A percentile compares a stretch with the other conserved stretches of the same genome.
Conservation (phyloP, 306 rosid genomes). For the Fagus crenata region DNA sequence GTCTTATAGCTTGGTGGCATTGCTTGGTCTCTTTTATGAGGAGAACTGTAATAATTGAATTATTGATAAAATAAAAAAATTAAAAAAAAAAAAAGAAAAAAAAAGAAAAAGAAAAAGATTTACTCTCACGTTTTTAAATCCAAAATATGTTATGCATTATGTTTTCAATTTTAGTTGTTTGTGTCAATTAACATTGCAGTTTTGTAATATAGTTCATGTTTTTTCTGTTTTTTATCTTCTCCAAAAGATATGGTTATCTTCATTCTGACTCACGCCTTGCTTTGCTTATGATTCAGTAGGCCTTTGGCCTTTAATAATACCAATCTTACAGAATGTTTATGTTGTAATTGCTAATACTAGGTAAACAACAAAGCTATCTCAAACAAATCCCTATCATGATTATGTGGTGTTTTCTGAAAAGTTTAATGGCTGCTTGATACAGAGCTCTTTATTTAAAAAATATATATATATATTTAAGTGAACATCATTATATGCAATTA, state of each 20-base stretch:
- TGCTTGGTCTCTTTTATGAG: too few relatives aligned
- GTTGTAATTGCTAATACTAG: not conserved
- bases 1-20: too few relatives aligned
- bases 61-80: too few relatives aligned
- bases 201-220: not conserved
- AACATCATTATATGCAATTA: not conserved
- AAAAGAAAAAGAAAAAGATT: too few relatives aligned
- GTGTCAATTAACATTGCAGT: not conserved
- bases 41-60: too few relatives aligned
- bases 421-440: not conserved
- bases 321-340: not conserved
- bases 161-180: not conserved
- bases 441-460: not conserved
- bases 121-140: too few relatives aligned
- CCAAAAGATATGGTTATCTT: not conserved
- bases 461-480: not conserved
- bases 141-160: not conserved
- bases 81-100: too few relatives aligned
- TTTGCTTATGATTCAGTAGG: too few relatives aligned
- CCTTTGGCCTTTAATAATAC: not conserved
- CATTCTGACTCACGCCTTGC: too few relatives aligned
- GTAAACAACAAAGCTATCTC: not conserved
- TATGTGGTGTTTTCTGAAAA: not conserved
- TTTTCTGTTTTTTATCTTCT: not conserved
- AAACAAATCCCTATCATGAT: not conserved